Conservation (phyloP, 2,329 filamentous ascomycete genomes). For the Furcasterigmium furcatum region DNA sequence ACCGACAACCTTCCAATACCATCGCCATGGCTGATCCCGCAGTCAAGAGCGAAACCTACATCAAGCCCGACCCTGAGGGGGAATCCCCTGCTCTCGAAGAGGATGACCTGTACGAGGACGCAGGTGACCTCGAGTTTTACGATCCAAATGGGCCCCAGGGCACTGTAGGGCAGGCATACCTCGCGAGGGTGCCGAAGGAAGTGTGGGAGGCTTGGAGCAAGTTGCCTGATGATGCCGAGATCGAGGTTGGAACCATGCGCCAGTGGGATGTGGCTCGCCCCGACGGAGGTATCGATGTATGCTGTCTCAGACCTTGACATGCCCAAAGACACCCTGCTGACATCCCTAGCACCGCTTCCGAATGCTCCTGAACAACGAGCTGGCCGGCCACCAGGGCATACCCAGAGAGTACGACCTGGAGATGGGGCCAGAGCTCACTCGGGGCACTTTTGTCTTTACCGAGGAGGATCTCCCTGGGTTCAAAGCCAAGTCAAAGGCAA, state of each 20-base stretch:
- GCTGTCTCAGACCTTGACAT: neutral
- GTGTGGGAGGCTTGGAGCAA: slow-evolving; percentile 78
- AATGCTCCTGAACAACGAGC: slow-evolving; percentile 65
- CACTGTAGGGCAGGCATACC: slow-evolving; percentile 43
- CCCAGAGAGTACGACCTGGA: slow-evolving; percentile 87
- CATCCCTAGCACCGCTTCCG: slow-evolving; percentile 40
- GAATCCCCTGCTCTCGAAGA: slow-evolving; percentile 41
- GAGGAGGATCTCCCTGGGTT: slow-evolving; percentile 77
- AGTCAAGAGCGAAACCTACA: slow-evolving; percentile 24
- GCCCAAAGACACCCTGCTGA: neutral
- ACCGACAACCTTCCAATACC: neutral
- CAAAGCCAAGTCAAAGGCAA: slow-evolving; percentile 53
- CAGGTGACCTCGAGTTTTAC: slow-evolving; percentile 55
- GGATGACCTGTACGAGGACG: slow-evolving; percentile 65
- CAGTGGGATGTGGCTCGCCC: slow-evolving; percentile 53
- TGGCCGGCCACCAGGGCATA: slow-evolving; percentile 68
- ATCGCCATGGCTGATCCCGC: slow-evolving; percentile 10
- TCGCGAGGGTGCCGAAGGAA: slow-evolving; percentile 75
- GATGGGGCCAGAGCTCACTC: slow-evolving; percentile 41
- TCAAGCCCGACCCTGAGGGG: slow-evolving; percentile 48
- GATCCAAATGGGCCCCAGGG: slow-evolving; percentile 29
- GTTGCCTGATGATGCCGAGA: slow-evolving; percentile 76
- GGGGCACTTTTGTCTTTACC: slow-evolving; percentile 86
- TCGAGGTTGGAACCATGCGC: slow-evolving; percentile 74
- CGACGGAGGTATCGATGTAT: slow-evolving; percentile 39